A percentile compares a stretch with the other conserved stretches of the same genome.
Conservation (phyloP, 208 protist genomes). For the Leishmania gerbilli region DNA sequence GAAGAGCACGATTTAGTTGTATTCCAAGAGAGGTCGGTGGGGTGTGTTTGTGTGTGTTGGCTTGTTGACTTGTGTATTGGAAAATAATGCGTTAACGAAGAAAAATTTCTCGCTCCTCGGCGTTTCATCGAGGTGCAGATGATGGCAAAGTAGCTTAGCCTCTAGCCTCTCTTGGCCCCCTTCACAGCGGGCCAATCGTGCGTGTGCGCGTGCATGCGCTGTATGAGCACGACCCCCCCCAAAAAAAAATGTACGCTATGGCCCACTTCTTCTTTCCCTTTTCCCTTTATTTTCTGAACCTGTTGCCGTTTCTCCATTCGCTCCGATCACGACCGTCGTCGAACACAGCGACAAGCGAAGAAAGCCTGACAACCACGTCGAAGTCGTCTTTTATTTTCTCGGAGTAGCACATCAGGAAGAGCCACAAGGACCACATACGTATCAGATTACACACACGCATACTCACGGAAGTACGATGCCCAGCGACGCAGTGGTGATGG, state of each 20-base stretch:
- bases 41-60: not conserved
- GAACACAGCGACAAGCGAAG: not conserved
- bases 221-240: not conserved
- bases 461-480: conserved; percentile 40
- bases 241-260: not conserved
- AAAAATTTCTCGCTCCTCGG: not conserved
- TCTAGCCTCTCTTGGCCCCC: no score
- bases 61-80: not conserved
- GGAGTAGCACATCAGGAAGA: not conserved
- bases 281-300: not conserved
- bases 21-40: not conserved
- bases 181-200: not conserved
- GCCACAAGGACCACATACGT: not conserved
- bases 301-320: not conserved
- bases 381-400: not conserved
- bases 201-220: not conserved
- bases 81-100: not conserved
- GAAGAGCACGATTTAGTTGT: not conserved
- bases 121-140: not conserved
- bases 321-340: not conserved
- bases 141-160: not conserved
- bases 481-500: conserved; percentile 79
- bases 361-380: not conserved
- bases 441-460: not conserved
- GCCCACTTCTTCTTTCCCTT: not conserved